Conservation (phyloP, 495 filamentous ascomycete genomes). For the Ramalina intermedia region DNA sequence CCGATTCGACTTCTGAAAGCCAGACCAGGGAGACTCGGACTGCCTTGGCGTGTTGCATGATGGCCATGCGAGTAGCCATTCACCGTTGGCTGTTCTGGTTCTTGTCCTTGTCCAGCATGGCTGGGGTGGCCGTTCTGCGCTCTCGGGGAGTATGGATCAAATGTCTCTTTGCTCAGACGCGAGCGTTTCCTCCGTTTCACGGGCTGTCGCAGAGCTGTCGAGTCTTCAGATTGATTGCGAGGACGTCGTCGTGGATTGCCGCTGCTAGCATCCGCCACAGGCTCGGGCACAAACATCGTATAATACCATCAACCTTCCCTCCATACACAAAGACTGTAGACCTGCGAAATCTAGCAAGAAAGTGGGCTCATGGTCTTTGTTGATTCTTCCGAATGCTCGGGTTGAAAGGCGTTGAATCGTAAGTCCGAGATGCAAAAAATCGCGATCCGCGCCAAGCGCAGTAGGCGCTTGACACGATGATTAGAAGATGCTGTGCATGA, state of each 20-base stretch:
- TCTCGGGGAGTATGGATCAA: slow-evolving; percentile 19
- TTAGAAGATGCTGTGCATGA: no score
- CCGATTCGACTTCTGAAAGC: slow-evolving; percentile 45
- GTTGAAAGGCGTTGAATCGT: no score
- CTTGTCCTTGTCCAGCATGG: slow-evolving; percentile 4
- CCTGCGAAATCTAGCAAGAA: no score
- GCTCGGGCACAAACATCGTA: no score
- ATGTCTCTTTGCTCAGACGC: slow-evolving; percentile 40
- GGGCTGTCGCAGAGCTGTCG: slow-evolving; percentile 46
- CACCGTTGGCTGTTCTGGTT: slow-evolving; percentile 20
- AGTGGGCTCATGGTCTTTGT: no score
- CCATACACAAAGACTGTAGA: no score
- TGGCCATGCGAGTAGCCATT: slow-evolving; percentile 24
- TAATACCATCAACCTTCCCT: no score
- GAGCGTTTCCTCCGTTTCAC: slow-evolving; percentile 55
- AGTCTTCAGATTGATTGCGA: slow-evolving; percentile 50
- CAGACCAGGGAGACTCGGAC: slow-evolving; percentile 32
- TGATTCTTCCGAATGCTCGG: no score
- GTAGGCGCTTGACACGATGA: no score
- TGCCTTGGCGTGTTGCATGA: slow-evolving; percentile 30
- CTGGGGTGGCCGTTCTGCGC: slow-evolving; percentile 13
- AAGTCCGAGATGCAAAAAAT: no score
- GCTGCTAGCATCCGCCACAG: slow-evolving; percentile 14
- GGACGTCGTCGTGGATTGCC: slow-evolving; percentile 49
- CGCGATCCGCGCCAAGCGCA: no score